A percentile compares a stretch with the other conserved stretches of the same genome.
Conservation (phyloP, 2,329 filamentous ascomycete genomes). For the Aspergillus fijiensis region DNA sequence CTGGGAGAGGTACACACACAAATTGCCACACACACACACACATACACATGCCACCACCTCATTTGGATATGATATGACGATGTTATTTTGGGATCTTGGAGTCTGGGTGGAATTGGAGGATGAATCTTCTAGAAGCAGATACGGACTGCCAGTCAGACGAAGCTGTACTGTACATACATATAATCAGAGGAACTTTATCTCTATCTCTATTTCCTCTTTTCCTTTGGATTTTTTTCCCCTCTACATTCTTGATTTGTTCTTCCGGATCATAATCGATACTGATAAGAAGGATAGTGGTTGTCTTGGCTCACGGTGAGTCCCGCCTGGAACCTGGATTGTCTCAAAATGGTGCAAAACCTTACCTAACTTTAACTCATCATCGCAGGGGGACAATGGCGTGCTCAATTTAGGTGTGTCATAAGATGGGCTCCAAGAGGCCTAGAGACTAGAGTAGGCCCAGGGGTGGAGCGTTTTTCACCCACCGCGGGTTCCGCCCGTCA, state of each 20-base stretch:
- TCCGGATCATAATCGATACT: neutral
- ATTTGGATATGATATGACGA: conserved; percentile 19
- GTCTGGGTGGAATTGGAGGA: conserved; percentile 16
- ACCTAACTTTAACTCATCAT: conserved; percentile 7
- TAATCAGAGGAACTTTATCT: conserved; percentile 15
- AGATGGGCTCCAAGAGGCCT: conserved; percentile 1
- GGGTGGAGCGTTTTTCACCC: conserved; percentile 5
- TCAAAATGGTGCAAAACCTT: neutral
- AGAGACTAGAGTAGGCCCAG: conserved; percentile 4
- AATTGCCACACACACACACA: conserved; percentile 16
- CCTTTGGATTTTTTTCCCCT: neutral
- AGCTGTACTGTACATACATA: conserved; percentile 25
- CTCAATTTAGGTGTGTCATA: conserved; percentile 31
- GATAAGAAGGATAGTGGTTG: neutral
- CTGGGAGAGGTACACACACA: conserved; percentile 16
- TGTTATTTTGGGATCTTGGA: conserved; percentile 18
- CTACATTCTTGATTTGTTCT: too few relatives aligned
- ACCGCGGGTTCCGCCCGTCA: conserved; percentile 10
- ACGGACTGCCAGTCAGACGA: conserved; percentile 18
- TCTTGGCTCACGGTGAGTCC: neutral
- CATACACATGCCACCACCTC: conserved; percentile 21
- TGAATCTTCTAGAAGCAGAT: conserved; percentile 19
- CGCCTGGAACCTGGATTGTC: neutral
- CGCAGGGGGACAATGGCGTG: conserved; percentile 24
- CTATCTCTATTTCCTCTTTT: conserved; percentile 7